Conservation (phyloP, 2,329 filamentous ascomycete genomes). For the Trichoderma aggressivum region DNA sequence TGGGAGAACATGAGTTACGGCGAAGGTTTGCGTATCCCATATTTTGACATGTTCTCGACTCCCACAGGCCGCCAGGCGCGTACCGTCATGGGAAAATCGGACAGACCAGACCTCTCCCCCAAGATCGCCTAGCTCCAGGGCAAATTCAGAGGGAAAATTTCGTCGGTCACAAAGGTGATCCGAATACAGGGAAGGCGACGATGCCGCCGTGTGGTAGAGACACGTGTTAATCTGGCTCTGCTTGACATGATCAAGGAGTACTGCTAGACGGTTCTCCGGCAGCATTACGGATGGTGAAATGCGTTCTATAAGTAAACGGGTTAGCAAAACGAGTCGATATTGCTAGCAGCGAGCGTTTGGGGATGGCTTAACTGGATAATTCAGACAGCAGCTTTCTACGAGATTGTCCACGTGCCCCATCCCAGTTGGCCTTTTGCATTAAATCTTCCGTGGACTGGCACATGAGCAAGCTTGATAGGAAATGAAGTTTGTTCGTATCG, state of each 20-base stretch:
- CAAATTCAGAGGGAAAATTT: conserved; percentile 72
- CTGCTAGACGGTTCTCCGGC: conserved; percentile 81
- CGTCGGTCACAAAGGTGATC: conserved; percentile 80
- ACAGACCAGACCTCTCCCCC: conserved; percentile 87
- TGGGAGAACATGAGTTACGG: conserved; percentile 57
- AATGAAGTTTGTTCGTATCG: conserved; percentile 73
- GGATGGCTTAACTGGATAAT: conserved; percentile 65
- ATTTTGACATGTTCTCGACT: conserved; percentile 72
- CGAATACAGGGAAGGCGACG: conserved; percentile 79
- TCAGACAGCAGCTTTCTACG: conserved; percentile 73
- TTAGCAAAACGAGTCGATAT: conserved; percentile 15
- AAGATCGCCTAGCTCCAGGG: conserved; percentile 69
- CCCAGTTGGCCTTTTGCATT: conserved; percentile 75
- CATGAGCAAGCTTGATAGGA: conserved; percentile 88
- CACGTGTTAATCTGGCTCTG: conserved; percentile 78
- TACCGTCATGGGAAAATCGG: conserved; percentile 84
- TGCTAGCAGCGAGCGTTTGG: not conserved
- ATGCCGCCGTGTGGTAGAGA: conserved; percentile 79
- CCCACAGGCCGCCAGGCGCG: conserved; percentile 77
- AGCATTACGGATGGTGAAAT: conserved; percentile 98
- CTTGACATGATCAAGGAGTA: conserved; percentile 79
- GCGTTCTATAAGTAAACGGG: conserved; percentile 54
- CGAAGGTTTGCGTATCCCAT: conserved; percentile 73
- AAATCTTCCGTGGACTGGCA: conserved; percentile 75
- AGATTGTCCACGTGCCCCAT: conserved; percentile 73